Conservation (phyloP, 257 asterid genomes). For the Solanum corneliomulleri region DNA sequence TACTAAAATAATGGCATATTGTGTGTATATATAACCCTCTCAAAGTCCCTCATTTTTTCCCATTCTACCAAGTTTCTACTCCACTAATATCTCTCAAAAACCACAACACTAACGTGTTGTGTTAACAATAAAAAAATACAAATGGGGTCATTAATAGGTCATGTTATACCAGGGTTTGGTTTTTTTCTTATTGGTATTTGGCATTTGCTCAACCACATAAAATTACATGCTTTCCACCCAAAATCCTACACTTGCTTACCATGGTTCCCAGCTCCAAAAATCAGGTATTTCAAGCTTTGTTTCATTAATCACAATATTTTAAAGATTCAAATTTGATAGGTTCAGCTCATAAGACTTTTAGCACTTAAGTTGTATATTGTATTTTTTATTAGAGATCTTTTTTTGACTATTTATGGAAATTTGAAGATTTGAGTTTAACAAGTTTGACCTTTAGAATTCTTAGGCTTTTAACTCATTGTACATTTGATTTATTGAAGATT, state of each 20-base stretch:
- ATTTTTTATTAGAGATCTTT: neutral
- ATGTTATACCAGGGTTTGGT: conserved; percentile 53
- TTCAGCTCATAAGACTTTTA: neutral
- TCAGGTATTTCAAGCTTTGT: conserved; percentile 22
- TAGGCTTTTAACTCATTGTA: neutral
- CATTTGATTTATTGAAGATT: neutral
- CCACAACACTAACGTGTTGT: neutral
- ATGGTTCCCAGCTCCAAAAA: conserved; percentile 53
- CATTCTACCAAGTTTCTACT: neutral
- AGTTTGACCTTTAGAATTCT: neutral
- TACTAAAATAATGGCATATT: neutral
- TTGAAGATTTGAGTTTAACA: neutral
- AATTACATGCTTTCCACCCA: conserved; percentile 46
- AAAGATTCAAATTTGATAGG: neutral
- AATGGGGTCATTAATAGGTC: conserved; percentile 64
- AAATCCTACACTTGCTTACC: conserved; percentile 41
- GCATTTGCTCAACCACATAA: conserved; percentile 62
- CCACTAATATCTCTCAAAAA: neutral
- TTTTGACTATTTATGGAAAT: neutral
- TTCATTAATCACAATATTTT: neutral
- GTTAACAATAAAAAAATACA: neutral
- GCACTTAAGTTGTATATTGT: neutral
- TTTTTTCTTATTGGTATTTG: conserved; percentile 61
- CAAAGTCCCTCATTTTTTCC: neutral
- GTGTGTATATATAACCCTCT: neutral